Evolutionary conservation across 192 early-diverging fungal species (phyloP), one percentile per base, ranked within the genome.

Genomic region (Coemansia sp.): DNA sequence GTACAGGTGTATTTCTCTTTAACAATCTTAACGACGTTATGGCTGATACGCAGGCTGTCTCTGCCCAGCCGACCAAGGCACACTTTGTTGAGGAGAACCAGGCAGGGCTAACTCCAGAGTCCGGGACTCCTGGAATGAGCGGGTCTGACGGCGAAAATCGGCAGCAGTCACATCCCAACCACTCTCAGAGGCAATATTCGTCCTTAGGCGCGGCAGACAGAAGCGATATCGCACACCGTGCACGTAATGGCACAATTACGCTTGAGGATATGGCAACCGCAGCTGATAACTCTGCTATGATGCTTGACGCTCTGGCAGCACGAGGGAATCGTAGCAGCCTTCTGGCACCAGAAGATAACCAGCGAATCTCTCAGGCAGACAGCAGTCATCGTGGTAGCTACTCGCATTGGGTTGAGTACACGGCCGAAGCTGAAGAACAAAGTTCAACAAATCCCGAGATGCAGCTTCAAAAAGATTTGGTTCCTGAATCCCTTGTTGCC

Each of bases 241-340:
- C 50, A 27, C 61, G 67, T 46, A 68, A 60, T 23, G 74, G 74
- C 21, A 71, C 74, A 4, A 70, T 76, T 24, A 70, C 74, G 54
- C 60, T 76, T 17, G 68, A 72, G 19, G 71, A 72, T 33, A 66
- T 72, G 64, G 59, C 68, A 19, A 57, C 57, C n/a, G 73, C 69
- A 5, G 61, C 61, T 8, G 31, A 63, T 21, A 66, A 51, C 46
- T 66, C 64, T 10, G 64, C 55, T 23, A 25, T 58, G 64, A 33
- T 58, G 64, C 42, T 66, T 11, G 64, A 66, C 39, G 8, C 51
- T 19, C 30, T 66, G 25, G 32, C 62, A 1, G 52, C 62, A 10
- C 64, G 64, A 29, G 36, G 42, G 20, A 32, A 42, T 30, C 55
- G 55, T 42, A 33, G 20, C 21, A 51, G 64, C 27, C 29, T 57